Conservation (phyloP, 331 rosid species). For the Malus hybrid region DNA sequence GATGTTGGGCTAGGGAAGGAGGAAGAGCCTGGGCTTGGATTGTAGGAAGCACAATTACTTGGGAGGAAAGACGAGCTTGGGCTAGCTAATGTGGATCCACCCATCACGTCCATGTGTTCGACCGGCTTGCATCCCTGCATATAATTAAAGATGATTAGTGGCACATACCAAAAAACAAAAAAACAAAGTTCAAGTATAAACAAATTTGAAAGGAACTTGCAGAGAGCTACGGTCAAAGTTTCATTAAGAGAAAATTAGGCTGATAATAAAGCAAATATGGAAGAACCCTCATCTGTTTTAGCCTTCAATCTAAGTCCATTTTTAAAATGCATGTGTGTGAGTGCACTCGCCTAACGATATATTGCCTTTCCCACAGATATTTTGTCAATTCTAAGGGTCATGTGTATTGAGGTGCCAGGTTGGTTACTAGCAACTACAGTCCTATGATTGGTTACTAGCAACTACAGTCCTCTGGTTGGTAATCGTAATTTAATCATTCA, state of each 20-base stretch:
- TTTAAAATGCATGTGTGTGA: neutral
- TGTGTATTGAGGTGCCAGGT: neutral
- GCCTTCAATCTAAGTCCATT: neutral
- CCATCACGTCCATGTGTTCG: constrained; percentile 55
- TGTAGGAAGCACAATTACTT: constrained; percentile 77
- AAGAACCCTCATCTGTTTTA: neutral
- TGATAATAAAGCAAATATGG: neutral
- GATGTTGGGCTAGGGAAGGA: constrained; percentile 79
- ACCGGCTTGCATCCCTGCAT: constrained; percentile 78
- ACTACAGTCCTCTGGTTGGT: neutral
- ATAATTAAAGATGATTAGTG: constrained; percentile 6
- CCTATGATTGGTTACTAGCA: neutral
- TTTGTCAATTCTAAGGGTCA: neutral
- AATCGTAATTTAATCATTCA: neutral
- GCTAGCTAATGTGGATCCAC: constrained; percentile 57
- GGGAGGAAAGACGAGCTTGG: constrained; percentile 73
- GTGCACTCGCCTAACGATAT: neutral
- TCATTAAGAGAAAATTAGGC: neutral
- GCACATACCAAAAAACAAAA: neutral
- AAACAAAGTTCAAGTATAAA: neutral
- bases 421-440: neutral
- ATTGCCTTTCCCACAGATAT: neutral
- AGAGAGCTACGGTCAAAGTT: neutral
- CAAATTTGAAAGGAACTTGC: neutral
- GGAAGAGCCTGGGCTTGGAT: constrained; percentile 87